These are phyloP conservation scores for Candida boidinii DNA, from an alignment of 805 yeast genomes.

Conservation along the genomic window DNA sequence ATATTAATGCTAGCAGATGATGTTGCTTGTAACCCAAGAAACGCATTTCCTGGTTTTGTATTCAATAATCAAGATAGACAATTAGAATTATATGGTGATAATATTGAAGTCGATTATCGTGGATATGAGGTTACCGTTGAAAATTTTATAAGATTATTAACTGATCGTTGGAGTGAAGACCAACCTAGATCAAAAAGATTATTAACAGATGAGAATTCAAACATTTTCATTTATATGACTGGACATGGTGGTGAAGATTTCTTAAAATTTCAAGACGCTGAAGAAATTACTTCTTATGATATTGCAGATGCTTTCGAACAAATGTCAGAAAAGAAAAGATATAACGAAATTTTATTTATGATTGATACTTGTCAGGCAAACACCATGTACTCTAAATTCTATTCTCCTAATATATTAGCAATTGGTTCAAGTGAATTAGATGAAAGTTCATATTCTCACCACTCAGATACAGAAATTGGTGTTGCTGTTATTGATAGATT, in stretches of 20 bases:
- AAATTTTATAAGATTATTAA: constrained; percentile 82
- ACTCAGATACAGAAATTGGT: constrained; percentile 91
- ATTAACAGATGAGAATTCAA: constrained; percentile 87
- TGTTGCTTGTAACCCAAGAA: constrained; percentile 93
- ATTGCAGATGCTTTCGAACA: constrained; percentile 96
- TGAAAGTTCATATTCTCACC: constrained; percentile 91
- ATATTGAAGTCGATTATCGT: constrained; percentile 91
- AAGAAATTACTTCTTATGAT: constrained; percentile 91
- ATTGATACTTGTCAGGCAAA: constrained; percentile 98
- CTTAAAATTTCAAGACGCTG: constrained; percentile 96
- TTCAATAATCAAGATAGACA: constrained; percentile 91
- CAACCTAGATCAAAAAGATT: constrained; percentile 90
- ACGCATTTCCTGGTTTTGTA: constrained; percentile 92
- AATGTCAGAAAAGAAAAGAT: constrained; percentile 92
- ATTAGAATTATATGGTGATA: constrained; percentile 87
- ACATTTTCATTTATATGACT: constrained; percentile 89
- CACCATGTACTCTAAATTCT: constrained; percentile 89
- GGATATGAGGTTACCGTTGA: constrained; percentile 99
- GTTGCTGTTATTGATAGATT: constrained; percentile 97
- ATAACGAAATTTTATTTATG: constrained; percentile 94
- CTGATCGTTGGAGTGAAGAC: constrained; percentile 93
- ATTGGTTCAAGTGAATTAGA: constrained; percentile 86
- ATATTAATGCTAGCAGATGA: constrained; percentile 95
- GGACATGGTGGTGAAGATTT: constrained; percentile 99
- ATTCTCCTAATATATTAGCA: constrained; percentile 85